Evolutionary conservation across 768 basidiomycete species (phyloP), one percentile per base, ranked within the genome.

Genomic region (Daedalea quercina): DNA sequence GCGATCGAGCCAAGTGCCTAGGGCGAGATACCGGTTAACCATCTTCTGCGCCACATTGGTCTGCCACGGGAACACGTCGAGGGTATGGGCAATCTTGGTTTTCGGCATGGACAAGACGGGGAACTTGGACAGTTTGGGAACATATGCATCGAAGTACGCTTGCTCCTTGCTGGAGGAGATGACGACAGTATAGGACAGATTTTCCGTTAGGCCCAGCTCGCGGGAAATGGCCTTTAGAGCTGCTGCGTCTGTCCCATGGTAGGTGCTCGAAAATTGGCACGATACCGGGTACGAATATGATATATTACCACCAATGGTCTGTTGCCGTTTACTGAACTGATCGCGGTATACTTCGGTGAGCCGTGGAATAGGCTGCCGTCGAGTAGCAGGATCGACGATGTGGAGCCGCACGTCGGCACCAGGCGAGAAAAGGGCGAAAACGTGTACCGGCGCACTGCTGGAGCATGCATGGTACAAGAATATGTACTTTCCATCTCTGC

Each of bases 1-100:
- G 22, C 86, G 79, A 60, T 90, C 85, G 40, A 98, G 68, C 90
- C 91, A 95, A 2, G 71, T 58, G 0, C 91, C 89, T 37, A 91
- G 68, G 33, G 75, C 74, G 20, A 98, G 73, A 64, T 93, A 98
- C 33, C 93, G 87, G 22, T 72, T 78, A 51, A 96, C 67, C 85
- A 98, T 87, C 66, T 89, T 90, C 57, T 83, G 75, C 0, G 84
- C 82, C 19, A 92, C 87, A 58, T 87, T 80, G 0, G 79, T 72
- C 59, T 97, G 88, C 94, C 95, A 98, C 9, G 87, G 87, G 62
- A 96, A 88, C 41, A 88, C 78, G 53, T 90, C 89, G 20, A 88
- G 75, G 7, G 80, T 80, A 67, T 85, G 90, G n/a, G 78, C 76
- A 33, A 67, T 75, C 70, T 76, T 87, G n/a, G 83, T 76, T 71